Base-by-base conservation (phyloP, 306 rosid genomes). In the Cicer bijugum region DNA sequence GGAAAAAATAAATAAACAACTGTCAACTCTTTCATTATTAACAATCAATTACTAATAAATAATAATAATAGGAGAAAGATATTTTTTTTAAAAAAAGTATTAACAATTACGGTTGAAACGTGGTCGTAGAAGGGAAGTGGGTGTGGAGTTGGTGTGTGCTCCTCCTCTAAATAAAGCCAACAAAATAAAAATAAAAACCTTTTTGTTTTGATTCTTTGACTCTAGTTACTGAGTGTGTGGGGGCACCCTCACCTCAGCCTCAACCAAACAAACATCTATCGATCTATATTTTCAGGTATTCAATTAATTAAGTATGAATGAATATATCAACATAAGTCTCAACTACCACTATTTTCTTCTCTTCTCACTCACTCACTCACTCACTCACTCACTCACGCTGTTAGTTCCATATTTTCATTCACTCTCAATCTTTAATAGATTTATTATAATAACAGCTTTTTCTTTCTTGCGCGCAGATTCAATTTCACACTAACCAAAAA, bases 261-360 rank as follows among this genome's bases (percentile, higher is more conserved):
- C 35, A 28, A 0, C 35, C 48, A 10, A 45, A 1, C 12, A 4
- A 45, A 45, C 12, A 33, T 23, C 33, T 23, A 23, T 6, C 11
- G 69, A 77, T 77, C 81, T 77, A 28, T 44, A 15, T 45, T 44
- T 67, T 76, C 28, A 51, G 75, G 46, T 67, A 55, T 58, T 20
- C 14, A 55, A 16, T 72, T 42, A 72, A 58, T 57, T 23, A 57
- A 55, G 57, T 42, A 77, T 2, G 33, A 23, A 2, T 23, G 33
- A 23, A 23, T 76, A 65, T 9, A 23, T 77, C 70, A 67, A 43
- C 50, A 61, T 37, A 59, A 50, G 15, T 62, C 72, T 14, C 69
- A 67, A 67, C 81, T 17, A 58, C 43, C 53, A 16, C 4, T 35
- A 66, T n/a, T 5, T 4, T 3, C 5, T 28, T 4, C 35, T 3